Base-by-base conservation (phyloP, 208 protist genomes). In the Blastocrithidia nonstop region DNA sequence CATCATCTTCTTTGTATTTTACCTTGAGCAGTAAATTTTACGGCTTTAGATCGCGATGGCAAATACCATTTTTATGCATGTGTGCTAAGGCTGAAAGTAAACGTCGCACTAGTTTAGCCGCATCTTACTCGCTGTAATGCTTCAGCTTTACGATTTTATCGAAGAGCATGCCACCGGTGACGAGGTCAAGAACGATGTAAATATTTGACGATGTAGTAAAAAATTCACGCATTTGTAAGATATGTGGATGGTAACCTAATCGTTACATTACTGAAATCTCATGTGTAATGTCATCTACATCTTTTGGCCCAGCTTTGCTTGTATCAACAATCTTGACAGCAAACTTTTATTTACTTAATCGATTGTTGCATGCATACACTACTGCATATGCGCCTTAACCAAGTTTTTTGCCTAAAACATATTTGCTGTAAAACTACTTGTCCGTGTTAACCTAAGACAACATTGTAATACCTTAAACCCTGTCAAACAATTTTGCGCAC, bases 21-120 rank as follows among this genome's bases (percentile, higher is more conserved):
- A 35, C 29, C 11, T 98, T 95, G 57, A 99, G 97, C 66, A 99
- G 95, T 26, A 99, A 75, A 52, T 99, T 99, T 53, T 98, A 94
- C 25, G 96, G 96, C 73, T 99, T 99, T 20, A 99, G 74, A 59
- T 99, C 97, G 36, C 97, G 74, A 64, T 99, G 97, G 70, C 98
- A 99, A 42, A 99, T 95, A 23, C 96, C 96, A 29, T 84, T 94
- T 26, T 82, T 91, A 63, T 98, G 96, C 50, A 87, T 88, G 55
- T 93, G 95, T 44, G 94, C 72, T 23, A 98, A 65, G 13, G 91
- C 87, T 35, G 72, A 65, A 55, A 96, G 95, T 6, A 99, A 82
- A 56, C 99, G 98, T 54, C 76, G 96, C 29, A 97, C 71, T 36
- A 99, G 71, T 50, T 97, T 93, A n/a, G 85, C 73, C 36, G 98